Conservation (phyloP, 2,329 filamentous ascomycete species). For the Stagonosporopsis cucurbitacearum region DNA sequence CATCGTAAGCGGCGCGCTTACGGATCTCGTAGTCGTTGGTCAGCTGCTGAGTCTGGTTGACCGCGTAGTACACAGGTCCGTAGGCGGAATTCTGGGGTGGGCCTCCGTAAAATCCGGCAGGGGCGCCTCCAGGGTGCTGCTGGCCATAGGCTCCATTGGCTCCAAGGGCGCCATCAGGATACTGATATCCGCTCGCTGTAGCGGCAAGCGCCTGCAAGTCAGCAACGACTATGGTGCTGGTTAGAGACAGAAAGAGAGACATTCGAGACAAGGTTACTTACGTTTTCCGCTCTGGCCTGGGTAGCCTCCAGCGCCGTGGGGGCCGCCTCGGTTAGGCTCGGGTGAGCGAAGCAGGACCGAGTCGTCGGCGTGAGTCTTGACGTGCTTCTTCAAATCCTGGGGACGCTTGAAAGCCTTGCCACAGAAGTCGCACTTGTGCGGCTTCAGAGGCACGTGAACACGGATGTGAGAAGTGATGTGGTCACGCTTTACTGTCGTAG, state of each 20-base stretch:
- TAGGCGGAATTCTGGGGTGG: slow-evolving; percentile 64
- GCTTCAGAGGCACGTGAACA: slow-evolving; percentile 97
- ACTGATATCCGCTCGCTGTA: slow-evolving; percentile 57
- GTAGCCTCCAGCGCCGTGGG: slow-evolving; percentile 46
- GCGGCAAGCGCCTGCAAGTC: slow-evolving; percentile 58
- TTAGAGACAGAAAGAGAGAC: slow-evolving; percentile 42
- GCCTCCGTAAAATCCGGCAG: slow-evolving; percentile 60
- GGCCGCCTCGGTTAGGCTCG: slow-evolving; percentile 60
- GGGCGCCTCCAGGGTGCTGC: slow-evolving; percentile 59
- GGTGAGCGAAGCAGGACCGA: slow-evolving; percentile 75
- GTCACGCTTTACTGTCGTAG: slow-evolving; percentile 96
- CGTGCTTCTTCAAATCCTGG: slow-evolving; percentile 98
- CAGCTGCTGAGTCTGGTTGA: slow-evolving; percentile 70
- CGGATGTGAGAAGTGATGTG: slow-evolving; percentile 99
- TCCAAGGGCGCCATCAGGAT: slow-evolving; percentile 51
- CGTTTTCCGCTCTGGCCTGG: slow-evolving; percentile 48
- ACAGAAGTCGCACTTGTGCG: slow-evolving; percentile 98
- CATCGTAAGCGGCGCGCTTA: slow-evolving; percentile 81
- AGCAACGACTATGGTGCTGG: slow-evolving; percentile 49
- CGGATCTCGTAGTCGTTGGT: slow-evolving; percentile 73
- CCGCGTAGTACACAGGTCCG: slow-evolving; percentile 78
- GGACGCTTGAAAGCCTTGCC: slow-evolving; percentile 99
- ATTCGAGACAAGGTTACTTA: slow-evolving; percentile 35
- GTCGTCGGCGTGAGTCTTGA: slow-evolving; percentile 98
- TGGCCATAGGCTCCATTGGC: slow-evolving; percentile 50